phyloP scores from a whole-genome alignment of 805 yeast genomes.

The Barnettozyma salicaria region DNA sequence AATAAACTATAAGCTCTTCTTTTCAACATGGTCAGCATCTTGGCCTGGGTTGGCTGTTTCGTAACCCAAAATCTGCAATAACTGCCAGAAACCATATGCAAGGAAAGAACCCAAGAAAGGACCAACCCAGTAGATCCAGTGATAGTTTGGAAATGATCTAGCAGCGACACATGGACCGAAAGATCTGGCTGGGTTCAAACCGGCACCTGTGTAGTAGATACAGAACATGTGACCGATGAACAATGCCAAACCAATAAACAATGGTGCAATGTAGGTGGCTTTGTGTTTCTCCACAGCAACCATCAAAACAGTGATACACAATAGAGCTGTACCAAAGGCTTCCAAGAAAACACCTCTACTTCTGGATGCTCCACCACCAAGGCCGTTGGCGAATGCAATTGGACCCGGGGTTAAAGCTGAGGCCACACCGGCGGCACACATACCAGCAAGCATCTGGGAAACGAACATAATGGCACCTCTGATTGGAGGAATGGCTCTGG shows the following conservation, averaged over 20 bases:
- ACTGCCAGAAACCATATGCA: slow-evolving; percentile 62
- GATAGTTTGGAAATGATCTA: slow-evolving; percentile 68
- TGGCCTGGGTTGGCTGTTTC: slow-evolving; percentile 67
- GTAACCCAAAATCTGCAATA: slow-evolving; percentile 59
- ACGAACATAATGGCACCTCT: slow-evolving; percentile 62
- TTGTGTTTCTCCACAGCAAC: slow-evolving; percentile 78
- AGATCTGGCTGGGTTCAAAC: slow-evolving; percentile 86
- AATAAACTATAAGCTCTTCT: too few relatives aligned
- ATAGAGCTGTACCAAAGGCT: slow-evolving; percentile 68
- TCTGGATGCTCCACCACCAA: slow-evolving; percentile 68
- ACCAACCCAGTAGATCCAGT: slow-evolving; percentile 93
- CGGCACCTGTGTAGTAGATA: slow-evolving; percentile 85
- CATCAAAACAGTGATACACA: slow-evolving; percentile 73
- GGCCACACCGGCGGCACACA: slow-evolving; percentile 90
- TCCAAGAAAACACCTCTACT: slow-evolving; percentile 76
- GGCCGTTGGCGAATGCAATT: slow-evolving; percentile 60
- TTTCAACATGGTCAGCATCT: slow-evolving; percentile 41
- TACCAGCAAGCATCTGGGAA: slow-evolving; percentile 75
- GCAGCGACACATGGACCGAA: slow-evolving; percentile 80
- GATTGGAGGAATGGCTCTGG: slow-evolving; percentile 66
- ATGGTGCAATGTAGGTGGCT: slow-evolving; percentile 74
- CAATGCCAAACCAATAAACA: slow-evolving; percentile 75
- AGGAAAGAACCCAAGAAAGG: slow-evolving; percentile 67
- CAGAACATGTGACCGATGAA: slow-evolving; percentile 77
- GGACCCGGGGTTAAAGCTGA: slow-evolving; percentile 80